These are phyloP conservation scores for Silybum marianum DNA, from an alignment of 129 eudicot species.

Conservation along the genomic window DNA sequence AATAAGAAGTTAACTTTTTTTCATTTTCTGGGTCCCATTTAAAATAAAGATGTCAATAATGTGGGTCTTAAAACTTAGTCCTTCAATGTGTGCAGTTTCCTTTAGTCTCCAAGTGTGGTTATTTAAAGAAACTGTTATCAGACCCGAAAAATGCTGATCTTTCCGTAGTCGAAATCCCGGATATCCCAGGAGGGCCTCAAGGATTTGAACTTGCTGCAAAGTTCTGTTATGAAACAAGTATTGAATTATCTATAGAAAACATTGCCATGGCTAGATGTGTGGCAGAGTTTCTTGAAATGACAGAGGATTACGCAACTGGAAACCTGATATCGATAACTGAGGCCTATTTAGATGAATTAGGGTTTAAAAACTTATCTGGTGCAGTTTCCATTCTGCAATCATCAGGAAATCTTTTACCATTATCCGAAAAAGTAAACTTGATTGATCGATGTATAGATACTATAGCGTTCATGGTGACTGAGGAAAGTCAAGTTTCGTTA, in stretches of 20 bases:
- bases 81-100: constrained; percentile 59
- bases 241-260: constrained; percentile 66
- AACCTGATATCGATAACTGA: constrained; percentile 74
- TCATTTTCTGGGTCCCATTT: not conserved
- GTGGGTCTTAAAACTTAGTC: constrained; percentile 6
- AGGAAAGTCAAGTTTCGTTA: constrained; percentile 50
- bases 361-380: constrained; percentile 54
- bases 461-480: constrained; percentile 67
- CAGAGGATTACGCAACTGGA: constrained; percentile 69
- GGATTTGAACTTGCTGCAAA: constrained; percentile 91
- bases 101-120: constrained; percentile 86
- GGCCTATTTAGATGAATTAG: constrained; percentile 63
- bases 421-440: constrained; percentile 77
- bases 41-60: not conserved
- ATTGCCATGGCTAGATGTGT: constrained; percentile 80
- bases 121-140: constrained; percentile 63
- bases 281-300: constrained; percentile 92
- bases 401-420: constrained; percentile 56
- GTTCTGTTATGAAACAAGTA: constrained; percentile 80
- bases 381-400: constrained; percentile 60
- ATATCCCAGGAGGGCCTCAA: constrained; percentile 85
- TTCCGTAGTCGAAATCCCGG: constrained; percentile 57
- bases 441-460: constrained; percentile 77
- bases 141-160: constrained; percentile 47
- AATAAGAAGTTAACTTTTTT: not conserved